Conservation (phyloP, 352 stramenopile genomes). For the Blastocystis sp. region DNA sequence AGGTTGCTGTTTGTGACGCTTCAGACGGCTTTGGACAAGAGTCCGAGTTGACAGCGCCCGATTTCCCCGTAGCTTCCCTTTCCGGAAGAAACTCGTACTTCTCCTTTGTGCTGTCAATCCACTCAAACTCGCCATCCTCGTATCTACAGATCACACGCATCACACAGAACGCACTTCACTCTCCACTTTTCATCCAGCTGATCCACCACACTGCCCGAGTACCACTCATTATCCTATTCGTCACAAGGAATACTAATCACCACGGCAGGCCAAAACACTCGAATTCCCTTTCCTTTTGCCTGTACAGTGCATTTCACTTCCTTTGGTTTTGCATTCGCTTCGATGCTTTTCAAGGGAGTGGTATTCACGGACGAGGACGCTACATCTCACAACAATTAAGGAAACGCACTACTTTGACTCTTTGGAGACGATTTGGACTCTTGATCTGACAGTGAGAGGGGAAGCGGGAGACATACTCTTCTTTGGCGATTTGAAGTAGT, state of each 20-base stretch:
- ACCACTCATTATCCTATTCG: constrained; percentile 71
- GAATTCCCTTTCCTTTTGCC: constrained; percentile 29
- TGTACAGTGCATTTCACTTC: not conserved
- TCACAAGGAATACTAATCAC: not conserved
- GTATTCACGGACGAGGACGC: not conserved
- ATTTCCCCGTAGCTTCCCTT: not conserved
- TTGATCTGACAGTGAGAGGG: not conserved
- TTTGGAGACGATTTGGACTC: too few relatives aligned
- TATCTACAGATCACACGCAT: constrained; percentile 31
- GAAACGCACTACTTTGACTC: too few relatives aligned
- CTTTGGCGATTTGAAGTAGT: constrained; percentile 71
- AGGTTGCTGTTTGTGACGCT: not conserved
- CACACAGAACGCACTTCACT: constrained; percentile 19
- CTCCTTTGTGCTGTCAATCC: constrained; percentile 71
- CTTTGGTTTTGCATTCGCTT: not conserved
- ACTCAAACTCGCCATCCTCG: constrained; percentile 70
- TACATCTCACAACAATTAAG: too few relatives aligned
- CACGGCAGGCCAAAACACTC: constrained; percentile 60
- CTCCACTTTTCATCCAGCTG: not conserved
- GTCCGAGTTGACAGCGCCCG: too few relatives aligned
- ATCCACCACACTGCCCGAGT: constrained; percentile 7
- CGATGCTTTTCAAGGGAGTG: not conserved
- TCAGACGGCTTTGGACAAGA: too few relatives aligned
- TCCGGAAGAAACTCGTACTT: constrained; percentile 61
- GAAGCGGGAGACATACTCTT: not conserved